These are phyloP conservation scores for Phycomyces nitens DNA, from an alignment of 192 early-diverging fungal genomes.

Conservation along the genomic window DNA sequence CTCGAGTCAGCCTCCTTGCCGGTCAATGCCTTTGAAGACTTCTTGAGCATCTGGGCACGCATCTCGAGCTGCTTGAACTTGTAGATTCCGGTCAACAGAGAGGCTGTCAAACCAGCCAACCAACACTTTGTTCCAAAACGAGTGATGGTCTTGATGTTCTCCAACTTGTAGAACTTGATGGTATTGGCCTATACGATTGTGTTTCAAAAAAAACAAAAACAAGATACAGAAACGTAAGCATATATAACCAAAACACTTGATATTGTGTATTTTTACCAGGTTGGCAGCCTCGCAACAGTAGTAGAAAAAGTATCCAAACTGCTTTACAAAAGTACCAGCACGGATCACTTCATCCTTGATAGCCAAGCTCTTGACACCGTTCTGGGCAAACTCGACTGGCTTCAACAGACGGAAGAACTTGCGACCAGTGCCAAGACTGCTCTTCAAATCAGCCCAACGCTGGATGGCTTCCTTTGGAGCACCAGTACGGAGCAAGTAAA, in stretches of 20 bases:
- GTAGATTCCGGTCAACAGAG: slow-evolving; percentile 62
- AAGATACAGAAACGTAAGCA: no score
- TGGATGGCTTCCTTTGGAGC: slow-evolving; percentile 55
- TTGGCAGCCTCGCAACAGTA: slow-evolving; percentile 57
- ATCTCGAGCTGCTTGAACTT: slow-evolving; percentile 55
- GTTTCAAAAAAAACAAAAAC: no score
- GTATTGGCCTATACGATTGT: slow-evolving; percentile 15
- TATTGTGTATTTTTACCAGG: slow-evolving; percentile 49
- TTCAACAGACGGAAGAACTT: slow-evolving; percentile 73
- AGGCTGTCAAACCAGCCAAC: slow-evolving; percentile 59
- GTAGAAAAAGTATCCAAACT: slow-evolving; percentile 59
- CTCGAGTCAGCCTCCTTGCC: slow-evolving; percentile 28
- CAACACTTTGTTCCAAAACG: slow-evolving; percentile 61
- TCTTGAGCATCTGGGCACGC: slow-evolving; percentile 38
- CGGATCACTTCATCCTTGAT: slow-evolving; percentile 60
- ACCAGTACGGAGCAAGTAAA: slow-evolving; percentile 56
- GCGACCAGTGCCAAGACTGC: slow-evolving; percentile 54
- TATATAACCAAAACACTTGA: no score
- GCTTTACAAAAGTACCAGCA: slow-evolving; percentile 50
- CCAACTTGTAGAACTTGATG: slow-evolving; percentile 23
- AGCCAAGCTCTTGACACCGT: slow-evolving; percentile 49
- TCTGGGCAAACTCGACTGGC: slow-evolving; percentile 63
- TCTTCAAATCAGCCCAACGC: slow-evolving; percentile 60
- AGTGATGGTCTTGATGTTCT: slow-evolving; percentile 59
- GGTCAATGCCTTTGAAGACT: slow-evolving; percentile 17